A percentile compares a stretch with the other conserved stretches of the same genome.
phyloP scores from a whole-genome alignment of 2,329 filamentous ascomycete species.

The Trichocomaceae sp. region DNA sequence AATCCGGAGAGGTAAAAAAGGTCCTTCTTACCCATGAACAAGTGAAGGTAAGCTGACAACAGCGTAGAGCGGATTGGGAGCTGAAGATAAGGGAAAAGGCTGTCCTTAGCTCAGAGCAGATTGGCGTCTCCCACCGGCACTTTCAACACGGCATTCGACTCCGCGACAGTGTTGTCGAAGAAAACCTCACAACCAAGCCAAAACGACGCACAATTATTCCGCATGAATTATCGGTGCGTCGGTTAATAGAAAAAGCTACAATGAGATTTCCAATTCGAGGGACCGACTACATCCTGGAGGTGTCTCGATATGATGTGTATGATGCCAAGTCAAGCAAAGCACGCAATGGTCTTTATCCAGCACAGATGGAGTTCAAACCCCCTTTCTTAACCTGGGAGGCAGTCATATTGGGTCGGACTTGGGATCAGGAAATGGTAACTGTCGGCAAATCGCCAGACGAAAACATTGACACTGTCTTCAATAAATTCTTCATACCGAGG shows the following conservation, averaged over 20 bases:
- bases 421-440: conserved; percentile 30
- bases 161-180: conserved; percentile 14
- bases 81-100: conserved; percentile 36
- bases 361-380: conserved; percentile 17
- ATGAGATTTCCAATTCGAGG: conserved; percentile 34
- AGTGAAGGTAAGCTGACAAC: conserved; percentile 8
- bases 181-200: conserved; percentile 21
- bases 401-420: conserved; percentile 31
- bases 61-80: conserved; percentile 34
- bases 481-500: conserved; percentile 31
- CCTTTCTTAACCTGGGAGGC: conserved; percentile 31
- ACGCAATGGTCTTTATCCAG: neutral
- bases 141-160: conserved; percentile 28
- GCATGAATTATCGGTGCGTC: conserved; percentile 20
- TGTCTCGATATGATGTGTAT: conserved; percentile 39
- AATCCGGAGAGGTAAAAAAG: conserved; percentile 32
- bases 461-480: conserved; percentile 21
- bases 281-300: conserved; percentile 38
- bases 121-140: conserved; percentile 21
- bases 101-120: conserved; percentile 25
- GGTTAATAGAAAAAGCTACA: conserved; percentile 35
- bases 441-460: conserved; percentile 31
- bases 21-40: neutral
- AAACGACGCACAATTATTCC: conserved; percentile 28
- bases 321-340: conserved; percentile 9